Evolutionary conservation across 495 filamentous ascomycete genomes (phyloP).

Genomic region (Poronia punctata): DNA sequence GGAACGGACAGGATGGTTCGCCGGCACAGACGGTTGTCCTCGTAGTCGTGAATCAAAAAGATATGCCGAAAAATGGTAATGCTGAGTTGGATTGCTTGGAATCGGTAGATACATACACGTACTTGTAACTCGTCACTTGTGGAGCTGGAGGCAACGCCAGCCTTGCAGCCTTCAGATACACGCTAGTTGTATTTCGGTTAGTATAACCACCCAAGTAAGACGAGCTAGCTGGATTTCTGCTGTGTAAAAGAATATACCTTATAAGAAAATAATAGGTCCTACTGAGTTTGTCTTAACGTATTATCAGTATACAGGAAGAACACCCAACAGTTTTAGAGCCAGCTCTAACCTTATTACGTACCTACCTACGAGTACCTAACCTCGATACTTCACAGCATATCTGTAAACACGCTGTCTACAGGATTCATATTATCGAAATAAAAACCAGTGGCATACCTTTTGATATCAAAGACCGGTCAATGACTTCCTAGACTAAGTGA

Average conservation of each 20-base stretch:
- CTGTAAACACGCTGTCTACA: too few relatives aligned
- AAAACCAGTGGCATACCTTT: too few relatives aligned
- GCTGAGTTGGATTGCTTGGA: background rate
- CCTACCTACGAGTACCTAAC: too few relatives aligned
- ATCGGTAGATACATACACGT: too few relatives aligned
- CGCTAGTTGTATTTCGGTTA: background rate
- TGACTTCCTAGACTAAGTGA: too few relatives aligned
- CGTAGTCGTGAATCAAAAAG: background rate
- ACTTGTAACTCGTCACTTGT: too few relatives aligned
- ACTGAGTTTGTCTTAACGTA: background rate
- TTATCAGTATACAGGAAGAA: background rate
- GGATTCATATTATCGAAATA: too few relatives aligned
- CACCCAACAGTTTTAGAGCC: too few relatives aligned
- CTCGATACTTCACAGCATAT: too few relatives aligned
- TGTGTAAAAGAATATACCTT: background rate
- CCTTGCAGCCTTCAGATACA: slow-evolving; percentile 25
- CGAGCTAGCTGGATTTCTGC: background rate
- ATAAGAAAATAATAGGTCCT: background rate
- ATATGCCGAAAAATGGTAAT: background rate
- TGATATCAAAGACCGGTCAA: too few relatives aligned
- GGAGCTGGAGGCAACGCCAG: slow-evolving; percentile 21
- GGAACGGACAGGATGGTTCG: background rate
- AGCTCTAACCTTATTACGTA: too few relatives aligned
- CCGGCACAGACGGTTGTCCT: slow-evolving; percentile 2
- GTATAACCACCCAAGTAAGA: too few relatives aligned